Evolutionary conservation across 345 rosid genomes (phyloP), one percentile per base, ranked within the genome.

Genomic region (Dimocarpus longan): DNA sequence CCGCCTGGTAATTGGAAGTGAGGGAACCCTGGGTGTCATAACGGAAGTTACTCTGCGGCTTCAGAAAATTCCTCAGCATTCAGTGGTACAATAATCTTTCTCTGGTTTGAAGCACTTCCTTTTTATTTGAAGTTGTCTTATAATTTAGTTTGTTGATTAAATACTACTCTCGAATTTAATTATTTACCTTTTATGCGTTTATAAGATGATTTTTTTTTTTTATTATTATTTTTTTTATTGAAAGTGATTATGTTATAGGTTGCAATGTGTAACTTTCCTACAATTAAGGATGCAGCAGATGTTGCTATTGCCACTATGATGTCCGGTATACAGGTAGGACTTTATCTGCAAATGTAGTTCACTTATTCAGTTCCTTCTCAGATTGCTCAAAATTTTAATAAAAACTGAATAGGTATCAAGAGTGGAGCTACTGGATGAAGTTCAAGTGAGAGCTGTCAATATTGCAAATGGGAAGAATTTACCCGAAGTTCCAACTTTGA

Each of bases 231-330:
- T 21, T 24, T 65, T 15, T 46, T 16, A 75, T 12, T 8, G 21
- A 75, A 43, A 46, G 54, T 75, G 44, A 54, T 68, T 19, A 82
- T 74, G 68, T 77, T 88, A 57, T 90, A 95, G 99, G 98, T 93
- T 76, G 98, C 99, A 80, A 86, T 90, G 92, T 95, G 97, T 79
- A 95, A 92, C 86, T 95, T 93, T 76, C 96, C 97, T 42, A 85
- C 98, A 28, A 81, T 95, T 57, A 93, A 95, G 85, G 99, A 92
- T 88, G 99, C 98, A 54, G 98, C 99, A 78, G 96, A 95, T 79
- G 99, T 95, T 83, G 94, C 99, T 46, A 93, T 93, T 90, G 95
- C 92, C 67, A 79, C 93, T 62, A 91, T 95, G 98, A 70, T 84
- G 82, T 87, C 93, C 76, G 98, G 98, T 70, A 91, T 95, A 84